Percentiles rank a stretch among this genome's conserved stretches.
Conservation (phyloP, 768 basidiomycete species). For the Russula sp. region DNA sequence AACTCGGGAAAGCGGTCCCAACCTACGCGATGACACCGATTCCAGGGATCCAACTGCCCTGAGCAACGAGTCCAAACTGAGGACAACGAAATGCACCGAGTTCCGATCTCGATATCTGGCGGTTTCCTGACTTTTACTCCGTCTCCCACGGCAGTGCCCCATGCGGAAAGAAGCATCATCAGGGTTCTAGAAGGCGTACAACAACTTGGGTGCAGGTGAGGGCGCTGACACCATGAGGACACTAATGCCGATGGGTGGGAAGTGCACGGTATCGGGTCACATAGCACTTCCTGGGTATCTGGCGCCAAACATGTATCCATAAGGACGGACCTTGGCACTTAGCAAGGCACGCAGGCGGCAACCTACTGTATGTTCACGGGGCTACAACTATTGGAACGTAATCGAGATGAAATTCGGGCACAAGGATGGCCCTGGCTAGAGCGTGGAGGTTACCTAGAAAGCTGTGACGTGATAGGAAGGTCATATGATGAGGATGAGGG, state of each 20-base stretch:
- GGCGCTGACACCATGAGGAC: conserved; percentile 22
- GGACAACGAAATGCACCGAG: neutral
- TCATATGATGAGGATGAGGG: conserved; percentile 17
- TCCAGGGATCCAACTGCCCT: neutral
- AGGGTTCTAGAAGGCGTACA: conserved; percentile 16
- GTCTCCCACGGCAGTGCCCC: conserved; percentile 19
- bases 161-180: conserved; percentile 15
- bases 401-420: conserved; percentile 4
- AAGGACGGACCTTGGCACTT: neutral
- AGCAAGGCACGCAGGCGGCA: conserved; percentile 5
- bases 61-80: neutral
- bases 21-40: neutral
- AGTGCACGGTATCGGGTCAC: conserved; percentile 8
- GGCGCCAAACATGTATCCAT: conserved; percentile 9
- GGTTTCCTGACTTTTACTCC: conserved; percentile 5
- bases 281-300: conserved; percentile 6
- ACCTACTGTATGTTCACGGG: neutral
- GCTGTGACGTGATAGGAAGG: conserved; percentile 18
- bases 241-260: conserved; percentile 20
- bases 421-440: neutral
- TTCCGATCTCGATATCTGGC: conserved; percentile 8
- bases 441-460: conserved; percentile 3
- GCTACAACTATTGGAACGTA: neutral
- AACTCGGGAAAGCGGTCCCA: neutral
- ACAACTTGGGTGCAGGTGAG: conserved; percentile 8